Base-by-base conservation (phyloP, 306 rosid genomes). In the Pyrus bretschneideri region DNA sequence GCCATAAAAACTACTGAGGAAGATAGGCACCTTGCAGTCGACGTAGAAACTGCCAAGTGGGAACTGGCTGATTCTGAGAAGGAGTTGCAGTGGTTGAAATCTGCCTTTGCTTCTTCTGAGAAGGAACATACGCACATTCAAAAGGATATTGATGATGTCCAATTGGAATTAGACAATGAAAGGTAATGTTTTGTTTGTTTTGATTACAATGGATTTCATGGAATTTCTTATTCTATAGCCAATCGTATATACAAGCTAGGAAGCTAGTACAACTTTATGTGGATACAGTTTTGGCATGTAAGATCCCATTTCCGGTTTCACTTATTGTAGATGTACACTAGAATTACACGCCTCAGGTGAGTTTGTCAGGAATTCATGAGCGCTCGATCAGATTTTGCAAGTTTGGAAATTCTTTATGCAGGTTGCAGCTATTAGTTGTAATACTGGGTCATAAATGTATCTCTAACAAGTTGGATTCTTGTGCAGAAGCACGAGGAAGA, bases 11-110 rank as follows among this genome's bases (percentile, higher is more conserved):
- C 75, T 67, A 79, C 84, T 33, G 87, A 89, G 74, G 99, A 89
- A 63, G 97, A 88, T 69, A 90, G 92, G 40, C 92, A 83, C 77
- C 86, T 90, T 83, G 81, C 88, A 33, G 71, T 85, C 58, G 76
- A 82, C 67, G 84, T 92, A 54, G 99, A 95, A 85, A 87, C 81
- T 70, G 79, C 88, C 2, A 95, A 77, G 82, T 87, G 89, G 97
- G 97, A 95, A 79, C 78, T 90, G 81, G 89, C 96, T 61, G 97
- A 92, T 83, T 89, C 93, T 54, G 99, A 95, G 83, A 95, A 90
- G 90, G 97, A 92, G 84, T 80, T 87, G 59, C 93, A 89, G 87
- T 88, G 91, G 90, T 90, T 92, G 77, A 92, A 89, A 83, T 84
- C 89, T 72, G 82, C 86, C 60, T 69, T 82, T 66, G 62, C 89